phyloP scores from a whole-genome alignment of 352 stramenopile species.

The Phytophthora sansomeana region DNA sequence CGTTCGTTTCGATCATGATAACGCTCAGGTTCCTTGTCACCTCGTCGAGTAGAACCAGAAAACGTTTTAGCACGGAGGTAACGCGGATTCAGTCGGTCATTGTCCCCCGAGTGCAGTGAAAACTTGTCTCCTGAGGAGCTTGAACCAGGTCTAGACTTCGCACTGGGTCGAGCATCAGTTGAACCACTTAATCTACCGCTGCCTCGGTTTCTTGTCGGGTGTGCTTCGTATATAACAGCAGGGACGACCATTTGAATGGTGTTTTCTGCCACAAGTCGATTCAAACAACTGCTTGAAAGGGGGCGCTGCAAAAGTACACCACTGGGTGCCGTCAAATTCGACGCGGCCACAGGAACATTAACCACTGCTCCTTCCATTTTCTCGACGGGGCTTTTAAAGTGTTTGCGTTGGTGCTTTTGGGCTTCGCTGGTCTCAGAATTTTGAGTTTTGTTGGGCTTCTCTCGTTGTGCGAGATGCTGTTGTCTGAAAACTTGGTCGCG shows the following conservation, averaged over 20 bases:
- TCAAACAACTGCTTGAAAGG: slow-evolving; percentile 27
- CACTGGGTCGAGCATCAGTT: neutral
- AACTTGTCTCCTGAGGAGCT: slow-evolving; percentile 12
- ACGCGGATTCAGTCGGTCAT: slow-evolving; percentile 18
- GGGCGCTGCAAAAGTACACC: slow-evolving; percentile 30
- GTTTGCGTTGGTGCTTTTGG: slow-evolving; percentile 35
- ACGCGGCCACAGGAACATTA: slow-evolving; percentile 5
- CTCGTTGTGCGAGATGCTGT: slow-evolving; percentile 1
- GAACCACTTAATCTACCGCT: neutral
- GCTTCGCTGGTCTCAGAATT: slow-evolving; percentile 5
- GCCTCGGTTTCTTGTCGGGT: neutral
- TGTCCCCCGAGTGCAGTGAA: slow-evolving; percentile 5
- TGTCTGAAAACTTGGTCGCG: slow-evolving; percentile 61
- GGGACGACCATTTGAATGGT: slow-evolving; percentile 30
- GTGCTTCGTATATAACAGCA: slow-evolving; percentile 29
- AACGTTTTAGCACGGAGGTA: slow-evolving; percentile 4
- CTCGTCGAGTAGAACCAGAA: slow-evolving; percentile 3
- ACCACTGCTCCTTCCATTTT: slow-evolving; percentile 39
- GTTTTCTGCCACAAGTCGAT: slow-evolving; percentile 27
- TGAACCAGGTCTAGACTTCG: slow-evolving; percentile 15
- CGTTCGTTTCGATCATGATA: slow-evolving; percentile 1
- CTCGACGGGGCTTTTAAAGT: slow-evolving; percentile 76
- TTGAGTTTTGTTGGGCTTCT: slow-evolving; percentile 1
- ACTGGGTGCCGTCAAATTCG: slow-evolving; percentile 6
- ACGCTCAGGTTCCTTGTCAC: neutral